A percentile compares a stretch with the other conserved stretches of the same genome.
Conservation (phyloP, 2,329 filamentous ascomycete species). For the Phaeosphaeria sp. region DNA sequence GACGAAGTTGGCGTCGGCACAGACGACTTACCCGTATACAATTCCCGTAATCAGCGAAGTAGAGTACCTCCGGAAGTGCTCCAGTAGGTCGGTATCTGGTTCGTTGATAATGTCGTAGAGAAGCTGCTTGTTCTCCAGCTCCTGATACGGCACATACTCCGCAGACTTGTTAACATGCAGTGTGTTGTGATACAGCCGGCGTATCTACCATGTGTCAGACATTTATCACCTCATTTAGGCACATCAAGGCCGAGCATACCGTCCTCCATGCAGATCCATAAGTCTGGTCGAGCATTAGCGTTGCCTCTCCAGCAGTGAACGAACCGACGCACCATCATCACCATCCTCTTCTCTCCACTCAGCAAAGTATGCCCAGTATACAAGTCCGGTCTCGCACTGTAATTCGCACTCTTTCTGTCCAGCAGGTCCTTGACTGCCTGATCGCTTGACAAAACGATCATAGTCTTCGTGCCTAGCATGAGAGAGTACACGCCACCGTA, state of each 20-base stretch:
- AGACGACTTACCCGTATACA: conserved; percentile 51
- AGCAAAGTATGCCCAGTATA: conserved; percentile 4
- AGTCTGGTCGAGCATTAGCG: background rate
- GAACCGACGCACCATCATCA: background rate
- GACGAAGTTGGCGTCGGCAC: background rate
- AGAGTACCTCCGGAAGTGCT: conserved; percentile 56
- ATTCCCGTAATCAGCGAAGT: conserved; percentile 57
- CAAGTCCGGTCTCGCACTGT: conserved; percentile 51
- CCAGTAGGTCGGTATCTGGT: conserved; percentile 48
- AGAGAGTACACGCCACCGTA: conserved; percentile 61
- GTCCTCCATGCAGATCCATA: conserved; percentile 3
- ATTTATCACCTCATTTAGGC: background rate
- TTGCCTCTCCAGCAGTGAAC: background rate
- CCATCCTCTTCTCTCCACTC: conserved; percentile 6
- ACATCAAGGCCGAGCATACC: background rate
- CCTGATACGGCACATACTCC: conserved; percentile 56
- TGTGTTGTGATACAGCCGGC: conserved; percentile 12
- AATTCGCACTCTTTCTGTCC: conserved; percentile 56
- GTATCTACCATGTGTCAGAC: conserved; percentile 2
- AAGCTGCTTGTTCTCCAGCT: conserved; percentile 62
- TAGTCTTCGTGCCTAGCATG: conserved; percentile 55
- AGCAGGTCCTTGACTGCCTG: conserved; percentile 58
- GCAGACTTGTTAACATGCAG: conserved; percentile 16
- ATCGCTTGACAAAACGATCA: conserved; percentile 56
- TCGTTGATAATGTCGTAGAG: conserved; percentile 55